Percentiles rank a stretch among this genome's conserved stretches.
These are phyloP conservation scores for Alternaria sp. DNA, from an alignment of 2,329 filamentous ascomycete genomes.

Conservation along the genomic window DNA sequence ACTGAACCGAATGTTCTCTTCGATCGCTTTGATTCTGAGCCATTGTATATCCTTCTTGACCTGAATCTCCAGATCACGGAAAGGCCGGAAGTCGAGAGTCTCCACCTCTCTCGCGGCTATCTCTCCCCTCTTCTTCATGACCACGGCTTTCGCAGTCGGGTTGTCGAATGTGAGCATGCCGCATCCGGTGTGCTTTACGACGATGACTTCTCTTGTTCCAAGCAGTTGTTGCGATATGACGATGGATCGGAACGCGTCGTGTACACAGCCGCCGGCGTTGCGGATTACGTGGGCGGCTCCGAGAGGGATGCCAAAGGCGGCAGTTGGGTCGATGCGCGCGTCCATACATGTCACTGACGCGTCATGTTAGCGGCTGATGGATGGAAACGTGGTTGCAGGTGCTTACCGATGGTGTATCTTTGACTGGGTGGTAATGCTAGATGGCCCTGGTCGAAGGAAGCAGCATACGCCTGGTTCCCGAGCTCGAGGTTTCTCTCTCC, in stretches of 20 bases:
- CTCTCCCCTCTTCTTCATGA: slow-evolving; percentile 65
- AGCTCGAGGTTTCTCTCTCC: slow-evolving; percentile 62
- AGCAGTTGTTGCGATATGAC: slow-evolving; percentile 81
- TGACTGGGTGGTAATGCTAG: slow-evolving; percentile 73
- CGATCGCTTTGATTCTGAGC: slow-evolving; percentile 65
- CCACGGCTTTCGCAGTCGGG: slow-evolving; percentile 59
- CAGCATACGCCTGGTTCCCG: slow-evolving; percentile 64
- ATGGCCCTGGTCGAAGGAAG: slow-evolving; percentile 68
- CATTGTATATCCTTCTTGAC: slow-evolving; percentile 71
- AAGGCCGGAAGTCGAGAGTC: slow-evolving; percentile 69
- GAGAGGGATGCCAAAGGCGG: slow-evolving; percentile 72
- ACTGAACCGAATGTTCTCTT: slow-evolving; percentile 65
- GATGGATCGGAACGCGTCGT: slow-evolving; percentile 74
- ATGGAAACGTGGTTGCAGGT: not conserved
- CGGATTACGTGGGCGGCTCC: slow-evolving; percentile 82
- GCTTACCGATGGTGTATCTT: slow-evolving; percentile 68
- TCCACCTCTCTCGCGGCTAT: slow-evolving; percentile 55
- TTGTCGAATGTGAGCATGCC: slow-evolving; percentile 75
- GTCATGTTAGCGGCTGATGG: not conserved
- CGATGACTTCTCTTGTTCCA: slow-evolving; percentile 74
- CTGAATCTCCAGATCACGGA: slow-evolving; percentile 62
- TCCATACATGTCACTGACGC: slow-evolving; percentile 78
- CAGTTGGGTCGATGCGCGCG: slow-evolving; percentile 70
- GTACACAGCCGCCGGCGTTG: slow-evolving; percentile 67
- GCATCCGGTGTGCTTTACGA: slow-evolving; percentile 77